Conservation (phyloP, 2,329 filamentous ascomycete genomes). For the Ascochyta fabae region DNA sequence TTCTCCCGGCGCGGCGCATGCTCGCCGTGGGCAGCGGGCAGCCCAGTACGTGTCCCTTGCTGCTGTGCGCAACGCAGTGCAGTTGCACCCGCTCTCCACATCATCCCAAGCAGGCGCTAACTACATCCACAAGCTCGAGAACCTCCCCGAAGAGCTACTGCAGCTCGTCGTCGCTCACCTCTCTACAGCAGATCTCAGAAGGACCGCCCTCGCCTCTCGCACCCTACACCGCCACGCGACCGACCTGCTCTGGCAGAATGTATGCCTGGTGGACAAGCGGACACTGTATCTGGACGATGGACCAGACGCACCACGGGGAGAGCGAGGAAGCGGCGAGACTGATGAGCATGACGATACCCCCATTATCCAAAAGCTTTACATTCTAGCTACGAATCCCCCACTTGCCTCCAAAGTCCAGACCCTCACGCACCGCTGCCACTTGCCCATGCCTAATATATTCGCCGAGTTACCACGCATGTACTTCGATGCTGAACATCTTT, state of each 20-base stretch:
- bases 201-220: slow-evolving; percentile 44
- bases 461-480: slow-evolving; percentile 50
- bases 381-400: slow-evolving; percentile 50
- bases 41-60: slow-evolving; percentile 3
- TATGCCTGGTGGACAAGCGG: slow-evolving; percentile 51
- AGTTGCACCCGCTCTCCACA: neutral
- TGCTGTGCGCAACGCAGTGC: neutral
- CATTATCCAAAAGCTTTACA: slow-evolving; percentile 51
- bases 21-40: neutral
- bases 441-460: slow-evolving; percentile 55
- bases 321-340: slow-evolving; percentile 22
- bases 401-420: slow-evolving; percentile 53
- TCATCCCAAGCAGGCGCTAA: slow-evolving; percentile 7
- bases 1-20: neutral
- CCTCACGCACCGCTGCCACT: slow-evolving; percentile 55
- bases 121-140: slow-evolving; percentile 26
- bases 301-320: slow-evolving; percentile 19
- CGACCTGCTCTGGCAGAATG: slow-evolving; percentile 50
- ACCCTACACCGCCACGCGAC: slow-evolving; percentile 47
- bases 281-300: slow-evolving; percentile 31
- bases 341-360: slow-evolving; percentile 51
- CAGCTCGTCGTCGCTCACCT: slow-evolving; percentile 49
- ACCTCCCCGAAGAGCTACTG: slow-evolving; percentile 52
- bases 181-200: slow-evolving; percentile 35
- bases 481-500: slow-evolving; percentile 51